phyloP scores from a whole-genome alignment of 1,139 yeast genomes.

The Kurtzmaniella quercitrusa region DNA sequence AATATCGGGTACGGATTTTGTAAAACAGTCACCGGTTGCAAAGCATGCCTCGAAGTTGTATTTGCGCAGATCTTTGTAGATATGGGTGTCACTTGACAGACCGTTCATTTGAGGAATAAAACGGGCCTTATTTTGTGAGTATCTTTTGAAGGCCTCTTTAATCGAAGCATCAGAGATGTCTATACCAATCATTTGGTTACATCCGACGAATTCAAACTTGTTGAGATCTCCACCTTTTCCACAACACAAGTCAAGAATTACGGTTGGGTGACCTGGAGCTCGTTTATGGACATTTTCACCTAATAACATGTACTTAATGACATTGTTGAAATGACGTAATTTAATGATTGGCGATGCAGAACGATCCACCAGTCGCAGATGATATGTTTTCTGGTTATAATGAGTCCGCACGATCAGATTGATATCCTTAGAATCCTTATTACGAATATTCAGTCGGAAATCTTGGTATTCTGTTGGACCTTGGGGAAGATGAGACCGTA shows the following conservation, averaged over 20 bases:
- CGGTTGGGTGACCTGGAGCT: constrained; percentile 39
- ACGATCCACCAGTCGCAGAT: constrained; percentile 62
- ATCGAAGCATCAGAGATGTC: constrained; percentile 91
- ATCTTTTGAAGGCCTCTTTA: constrained; percentile 78
- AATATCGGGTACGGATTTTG: constrained; percentile 63
- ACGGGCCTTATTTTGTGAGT: constrained; percentile 41
- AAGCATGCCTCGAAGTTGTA: constrained; percentile 68
- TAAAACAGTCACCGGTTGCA: constrained; percentile 91
- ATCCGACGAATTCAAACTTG: constrained; percentile 76
- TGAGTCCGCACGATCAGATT: constrained; percentile 72
- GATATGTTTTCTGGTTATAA: constrained; percentile 80
- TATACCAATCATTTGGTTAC: constrained; percentile 79
- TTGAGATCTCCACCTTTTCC: constrained; percentile 98
- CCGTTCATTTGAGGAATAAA: constrained; percentile 23
- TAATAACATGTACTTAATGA: constrained; percentile 83
- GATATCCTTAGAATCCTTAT: constrained; percentile 34
- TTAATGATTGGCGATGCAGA: constrained; percentile 80
- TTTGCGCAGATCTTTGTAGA: constrained; percentile 44
- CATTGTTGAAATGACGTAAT: constrained; percentile 84
- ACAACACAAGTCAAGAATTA: constrained; percentile 80
- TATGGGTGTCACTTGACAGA: constrained; percentile 12
- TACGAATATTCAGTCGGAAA: constrained; percentile 38
- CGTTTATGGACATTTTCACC: constrained; percentile 55
- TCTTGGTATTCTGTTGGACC: constrained; percentile 27
- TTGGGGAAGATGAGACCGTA: constrained; percentile 8